Evolutionary conservation across 768 basidiomycete genomes (phyloP).

Genomic region (Serpula lacrymans): DNA sequence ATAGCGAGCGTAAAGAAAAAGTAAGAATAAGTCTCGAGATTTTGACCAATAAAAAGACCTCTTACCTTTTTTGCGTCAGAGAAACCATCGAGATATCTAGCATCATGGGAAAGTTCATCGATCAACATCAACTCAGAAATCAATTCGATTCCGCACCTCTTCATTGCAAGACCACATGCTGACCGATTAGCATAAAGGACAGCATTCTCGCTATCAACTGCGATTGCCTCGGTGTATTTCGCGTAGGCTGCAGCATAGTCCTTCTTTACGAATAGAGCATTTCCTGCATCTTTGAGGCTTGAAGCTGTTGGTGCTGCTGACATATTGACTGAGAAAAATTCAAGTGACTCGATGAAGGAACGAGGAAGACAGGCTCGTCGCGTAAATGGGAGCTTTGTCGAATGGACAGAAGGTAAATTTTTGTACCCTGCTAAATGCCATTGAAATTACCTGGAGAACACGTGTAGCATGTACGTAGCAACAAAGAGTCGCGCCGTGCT

Average conservation of each 20-base stretch:
- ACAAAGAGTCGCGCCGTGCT: too few relatives aligned
- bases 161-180: conserved; percentile 35
- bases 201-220: conserved; percentile 34
- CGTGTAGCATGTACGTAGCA: too few relatives aligned
- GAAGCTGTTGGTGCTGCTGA: conserved; percentile 2
- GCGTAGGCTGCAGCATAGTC: conserved; percentile 32
- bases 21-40: not conserved
- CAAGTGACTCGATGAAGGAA: too few relatives aligned
- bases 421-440: too few relatives aligned
- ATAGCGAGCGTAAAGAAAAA: not conserved
- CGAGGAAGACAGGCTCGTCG: too few relatives aligned
- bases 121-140: not conserved
- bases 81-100: conserved; percentile 6
- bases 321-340: too few relatives aligned
- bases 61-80: conserved; percentile 4
- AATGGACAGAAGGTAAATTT: too few relatives aligned
- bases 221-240: conserved; percentile 43
- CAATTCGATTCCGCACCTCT: conserved; percentile 23
- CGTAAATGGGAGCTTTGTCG: too few relatives aligned
- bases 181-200: conserved; percentile 45
- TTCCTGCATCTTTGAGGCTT: conserved; percentile 39
- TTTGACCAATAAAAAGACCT: not conserved
- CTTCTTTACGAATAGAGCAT: conserved; percentile 32
- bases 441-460: too few relatives aligned
- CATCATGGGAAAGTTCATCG: not conserved